Conservation (phyloP, 805 yeast genomes). For the Candida coquimbonensis region DNA sequence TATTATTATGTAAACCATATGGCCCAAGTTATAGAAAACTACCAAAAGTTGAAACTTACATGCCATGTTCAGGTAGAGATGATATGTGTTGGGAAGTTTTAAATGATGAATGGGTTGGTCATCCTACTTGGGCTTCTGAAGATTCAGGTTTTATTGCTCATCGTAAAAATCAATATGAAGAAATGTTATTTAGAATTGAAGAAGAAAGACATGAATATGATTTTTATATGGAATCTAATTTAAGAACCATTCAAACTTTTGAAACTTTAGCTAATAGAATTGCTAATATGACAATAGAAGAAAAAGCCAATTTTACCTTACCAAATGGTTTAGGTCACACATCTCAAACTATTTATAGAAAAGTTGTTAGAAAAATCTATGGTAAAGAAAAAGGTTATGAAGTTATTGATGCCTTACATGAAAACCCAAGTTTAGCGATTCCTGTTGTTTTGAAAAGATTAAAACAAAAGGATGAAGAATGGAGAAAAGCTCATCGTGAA, state of each 20-base stretch:
- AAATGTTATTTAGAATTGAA: slow-evolving; percentile 87
- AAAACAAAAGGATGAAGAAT: slow-evolving; percentile 97
- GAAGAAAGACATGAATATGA: slow-evolving; percentile 98
- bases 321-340: slow-evolving; percentile 94
- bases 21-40: slow-evolving; percentile 92
- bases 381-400: slow-evolving; percentile 94
- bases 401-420: slow-evolving; percentile 92
- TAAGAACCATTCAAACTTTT: slow-evolving; percentile 89
- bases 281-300: slow-evolving; percentile 88
- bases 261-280: slow-evolving; percentile 93
- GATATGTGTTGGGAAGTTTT: slow-evolving; percentile 99
- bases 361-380: slow-evolving; percentile 85
- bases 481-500: slow-evolving; percentile 96
- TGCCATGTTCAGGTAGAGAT: slow-evolving; percentile 98
- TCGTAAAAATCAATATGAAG: slow-evolving; percentile 96
- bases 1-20: slow-evolving; percentile 84
- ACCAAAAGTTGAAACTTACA: slow-evolving; percentile 88
- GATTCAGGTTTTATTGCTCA: slow-evolving; percentile 99
- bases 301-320: slow-evolving; percentile 74
- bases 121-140: slow-evolving; percentile 99
- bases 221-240: slow-evolving; percentile 88
- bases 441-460: slow-evolving; percentile 88
- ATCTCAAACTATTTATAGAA: slow-evolving; percentile 85
- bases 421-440: slow-evolving; percentile 90
- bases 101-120: slow-evolving; percentile 99